Percentiles rank a stretch among this genome's conserved stretches.
phyloP scores from a whole-genome alignment of 2,329 filamentous ascomycete species.

The Sarocladium oryzae region DNA sequence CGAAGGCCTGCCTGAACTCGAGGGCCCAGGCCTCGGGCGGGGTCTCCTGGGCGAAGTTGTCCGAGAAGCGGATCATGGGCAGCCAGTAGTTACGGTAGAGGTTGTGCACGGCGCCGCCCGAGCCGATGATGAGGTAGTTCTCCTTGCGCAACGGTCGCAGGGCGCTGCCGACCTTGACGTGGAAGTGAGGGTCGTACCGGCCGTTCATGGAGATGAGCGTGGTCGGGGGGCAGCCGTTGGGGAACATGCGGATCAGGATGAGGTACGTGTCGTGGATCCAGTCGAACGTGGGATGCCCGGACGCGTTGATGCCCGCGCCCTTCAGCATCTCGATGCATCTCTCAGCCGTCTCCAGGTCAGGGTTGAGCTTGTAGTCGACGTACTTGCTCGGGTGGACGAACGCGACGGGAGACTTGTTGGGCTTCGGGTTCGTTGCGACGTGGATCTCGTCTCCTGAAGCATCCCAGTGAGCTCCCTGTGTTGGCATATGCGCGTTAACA shows the following conservation, averaged over 20 bases:
- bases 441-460: slow-evolving; percentile 2
- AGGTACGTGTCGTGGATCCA: slow-evolving; percentile 71
- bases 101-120: slow-evolving; percentile 62
- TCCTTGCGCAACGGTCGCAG: slow-evolving; percentile 49
- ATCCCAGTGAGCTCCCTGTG: slow-evolving; percentile 4
- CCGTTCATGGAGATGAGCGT: slow-evolving; percentile 36
- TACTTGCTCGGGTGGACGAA: slow-evolving; percentile 4
- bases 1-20: slow-evolving; percentile 59
- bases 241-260: slow-evolving; percentile 65
- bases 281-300: slow-evolving; percentile 50
- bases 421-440: slow-evolving; percentile 1
- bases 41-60: slow-evolving; percentile 14
- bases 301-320: slow-evolving; percentile 45
- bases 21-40: slow-evolving; percentile 40
- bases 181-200: slow-evolving; percentile 33
- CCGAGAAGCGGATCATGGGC: slow-evolving; percentile 52
- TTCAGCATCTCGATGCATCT: background rate
- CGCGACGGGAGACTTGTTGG: background rate
- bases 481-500: background rate
- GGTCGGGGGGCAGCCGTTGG: slow-evolving; percentile 55
- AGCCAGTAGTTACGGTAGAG: slow-evolving; percentile 61
- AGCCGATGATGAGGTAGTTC: slow-evolving; percentile 46
- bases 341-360: slow-evolving; percentile 1
- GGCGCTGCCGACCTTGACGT: slow-evolving; percentile 48
- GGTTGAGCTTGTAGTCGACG: slow-evolving; percentile 3